Conservation (phyloP, 164 flowering plant species). For the Kingdonia uniflora region DNA sequence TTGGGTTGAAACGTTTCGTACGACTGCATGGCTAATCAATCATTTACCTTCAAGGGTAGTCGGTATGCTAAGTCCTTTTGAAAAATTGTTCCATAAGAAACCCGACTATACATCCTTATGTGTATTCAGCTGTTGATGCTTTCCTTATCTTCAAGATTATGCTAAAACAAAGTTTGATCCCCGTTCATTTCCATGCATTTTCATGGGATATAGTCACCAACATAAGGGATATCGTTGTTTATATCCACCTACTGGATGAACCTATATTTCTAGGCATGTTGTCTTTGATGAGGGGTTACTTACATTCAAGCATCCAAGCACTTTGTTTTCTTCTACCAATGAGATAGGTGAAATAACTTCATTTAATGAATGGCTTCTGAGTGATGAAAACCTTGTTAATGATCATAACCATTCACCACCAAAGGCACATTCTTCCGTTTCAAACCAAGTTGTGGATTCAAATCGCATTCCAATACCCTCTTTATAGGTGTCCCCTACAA, state of each 20-base stretch:
- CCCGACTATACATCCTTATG: too few species aligned
- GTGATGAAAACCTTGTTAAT: too few species aligned
- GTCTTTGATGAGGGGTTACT: background rate
- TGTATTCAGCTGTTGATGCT: background rate
- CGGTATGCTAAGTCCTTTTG: background rate
- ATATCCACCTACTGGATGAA: background rate
- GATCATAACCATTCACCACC: too few species aligned
- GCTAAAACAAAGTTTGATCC: background rate
- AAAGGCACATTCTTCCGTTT: too few species aligned
- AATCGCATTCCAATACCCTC: too few species aligned
- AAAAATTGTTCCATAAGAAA: too few species aligned
- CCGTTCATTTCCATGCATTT: background rate
- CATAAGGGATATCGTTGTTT: slow-evolving; percentile 6
- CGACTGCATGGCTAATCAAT: background rate
- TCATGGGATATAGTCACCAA: background rate
- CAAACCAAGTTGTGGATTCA: too few species aligned
- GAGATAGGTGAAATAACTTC: too few species aligned
- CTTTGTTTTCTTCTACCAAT: too few species aligned
- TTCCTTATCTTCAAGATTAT: background rate
- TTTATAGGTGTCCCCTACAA: too few species aligned
- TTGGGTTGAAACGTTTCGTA: background rate
- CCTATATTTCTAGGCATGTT: slow-evolving; percentile 1
- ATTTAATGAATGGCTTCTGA: too few species aligned
- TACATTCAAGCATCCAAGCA: too few species aligned
- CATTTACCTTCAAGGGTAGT: background rate